Percentiles rank a stretch among this genome's conserved stretches.
Conservation (phyloP, 495 filamentous ascomycete species). For the Astrocystis sublimbata region DNA sequence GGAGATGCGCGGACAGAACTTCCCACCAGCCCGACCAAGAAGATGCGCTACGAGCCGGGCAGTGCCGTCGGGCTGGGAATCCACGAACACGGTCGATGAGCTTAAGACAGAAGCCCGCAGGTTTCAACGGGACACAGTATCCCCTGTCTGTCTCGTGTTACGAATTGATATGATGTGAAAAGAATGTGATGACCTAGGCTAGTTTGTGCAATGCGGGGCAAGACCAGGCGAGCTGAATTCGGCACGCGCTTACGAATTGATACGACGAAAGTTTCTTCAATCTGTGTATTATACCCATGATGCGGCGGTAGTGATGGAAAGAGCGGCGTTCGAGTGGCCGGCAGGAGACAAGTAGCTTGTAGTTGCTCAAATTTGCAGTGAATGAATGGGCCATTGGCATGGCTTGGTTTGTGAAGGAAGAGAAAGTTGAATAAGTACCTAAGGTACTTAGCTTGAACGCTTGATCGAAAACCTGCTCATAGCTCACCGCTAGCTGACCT, state of each 20-base stretch:
- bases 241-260: neutral
- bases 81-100: constrained; percentile 35
- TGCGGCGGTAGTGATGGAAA: neutral
- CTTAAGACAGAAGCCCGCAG: neutral
- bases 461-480: neutral
- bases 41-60: constrained; percentile 52
- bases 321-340: too few species aligned
- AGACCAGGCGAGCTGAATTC: neutral
- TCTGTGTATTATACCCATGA: constrained; percentile 16
- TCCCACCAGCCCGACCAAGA: constrained; percentile 56
- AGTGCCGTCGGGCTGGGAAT: constrained; percentile 66
- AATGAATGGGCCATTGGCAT: neutral
- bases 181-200: constrained; percentile 16
- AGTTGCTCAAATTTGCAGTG: too few species aligned
- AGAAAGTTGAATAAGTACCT: too few species aligned
- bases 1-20: constrained; percentile 34
- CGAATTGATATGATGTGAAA: constrained; percentile 14
- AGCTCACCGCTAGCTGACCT: neutral
- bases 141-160: neutral
- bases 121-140: neutral
- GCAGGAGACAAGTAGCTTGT: neutral
- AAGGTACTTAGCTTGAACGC: neutral
- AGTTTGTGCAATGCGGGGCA: neutral
- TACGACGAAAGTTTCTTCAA: neutral
- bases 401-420: too few species aligned